Evolutionary conservation across 805 yeast genomes (phyloP).

Genomic region (Osmozyma mogii): DNA sequence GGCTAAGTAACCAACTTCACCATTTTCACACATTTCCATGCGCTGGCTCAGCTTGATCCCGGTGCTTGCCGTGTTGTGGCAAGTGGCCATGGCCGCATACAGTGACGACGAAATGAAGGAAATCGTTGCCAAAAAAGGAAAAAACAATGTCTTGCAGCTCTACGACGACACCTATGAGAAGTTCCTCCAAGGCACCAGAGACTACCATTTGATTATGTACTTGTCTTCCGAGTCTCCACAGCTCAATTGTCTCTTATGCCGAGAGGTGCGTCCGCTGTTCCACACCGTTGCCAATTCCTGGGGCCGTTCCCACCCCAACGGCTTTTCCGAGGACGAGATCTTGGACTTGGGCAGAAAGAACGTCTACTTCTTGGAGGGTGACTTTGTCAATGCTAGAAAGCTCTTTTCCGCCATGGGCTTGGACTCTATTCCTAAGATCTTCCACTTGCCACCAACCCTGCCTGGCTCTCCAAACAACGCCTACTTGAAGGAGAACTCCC

Average conservation of each 20-base stretch:
- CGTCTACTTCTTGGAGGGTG: slow-evolving; percentile 68
- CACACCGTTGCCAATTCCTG: slow-evolving; percentile 53
- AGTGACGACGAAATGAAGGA: slow-evolving; percentile 8
- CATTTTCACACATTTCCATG: too few species aligned
- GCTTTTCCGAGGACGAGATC: slow-evolving; percentile 25
- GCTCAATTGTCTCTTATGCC: slow-evolving; percentile 73
- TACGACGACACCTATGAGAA: slow-evolving; percentile 54
- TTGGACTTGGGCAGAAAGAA: slow-evolving; percentile 13
- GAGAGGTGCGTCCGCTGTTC: slow-evolving; percentile 58
- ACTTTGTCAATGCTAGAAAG: slow-evolving; percentile 50
- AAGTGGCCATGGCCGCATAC: slow-evolving; percentile 10
- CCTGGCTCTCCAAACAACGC: slow-evolving; percentile 8
- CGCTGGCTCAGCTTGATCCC: slow-evolving; percentile 33
- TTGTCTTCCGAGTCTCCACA: slow-evolving; percentile 69
- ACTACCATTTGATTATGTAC: slow-evolving; percentile 55
- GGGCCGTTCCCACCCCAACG: slow-evolving; percentile 45
- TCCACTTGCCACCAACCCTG: slow-evolving; percentile 47
- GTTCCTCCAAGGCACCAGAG: slow-evolving; percentile 56
- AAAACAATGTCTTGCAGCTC: slow-evolving; percentile 17
- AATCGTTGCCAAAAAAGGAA: slow-evolving; percentile 8
- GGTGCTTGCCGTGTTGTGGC: slow-evolving; percentile 10
- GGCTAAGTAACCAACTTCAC: too few species aligned
- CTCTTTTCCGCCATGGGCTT: slow-evolving; percentile 48
- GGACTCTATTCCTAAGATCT: slow-evolving; percentile 73
- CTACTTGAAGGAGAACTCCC: slow-evolving; percentile 26